Evolutionary conservation across 1,139 yeast genomes (phyloP), one percentile per base, ranked within the genome.

Genomic region (Oligophagozyma castellii): DNA sequence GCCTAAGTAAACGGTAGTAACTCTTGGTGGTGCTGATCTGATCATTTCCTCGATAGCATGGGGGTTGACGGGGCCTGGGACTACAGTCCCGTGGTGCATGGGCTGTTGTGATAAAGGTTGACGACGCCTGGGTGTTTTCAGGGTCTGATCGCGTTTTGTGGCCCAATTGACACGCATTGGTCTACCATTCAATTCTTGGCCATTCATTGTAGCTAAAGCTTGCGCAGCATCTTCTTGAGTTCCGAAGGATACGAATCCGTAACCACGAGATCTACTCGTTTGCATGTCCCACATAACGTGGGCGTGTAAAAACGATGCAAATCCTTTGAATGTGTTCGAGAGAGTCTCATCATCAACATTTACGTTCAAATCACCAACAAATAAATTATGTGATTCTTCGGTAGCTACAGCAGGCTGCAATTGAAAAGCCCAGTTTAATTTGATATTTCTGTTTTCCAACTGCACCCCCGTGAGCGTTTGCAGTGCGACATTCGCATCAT

Each of bases 281-380:
- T 78, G 86, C 93, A 81, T 81, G 53, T 84, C 95, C 95, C 95
- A 83, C 94, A 84, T 84, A 22, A 84, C 94, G 43, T 83, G 86
- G 12, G 94, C 95, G 50, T 81, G 93, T 29, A 72, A 61, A 44
- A 79, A 59, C 4, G 84, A 67, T 13, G 61, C 61, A 51, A 70
- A 79, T 32, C 60, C 59, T n/a, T 61, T 44, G 49, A 84, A 84
- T 5, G 79, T 65, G 27, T 54, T 58, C 30, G 61, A 62, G 39
- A 84, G 63, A 12, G 68, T 54, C 40, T 78, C 93, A 52, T 84
- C 95, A 46, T 79, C 75, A 22, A 84, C 77, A 43, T 84, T 94
- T 7, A 78, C 65, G 21, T 83, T 73, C 44, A 84, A 64, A 52
- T 84, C 95, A 31, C 95, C 95, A 14, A 84, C 86, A 53, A 83